Percentiles rank a stretch among this genome's conserved stretches.
Evolutionary conservation across 2,329 filamentous ascomycete species (phyloP).

Genomic region (Neonectria sp.): DNA sequence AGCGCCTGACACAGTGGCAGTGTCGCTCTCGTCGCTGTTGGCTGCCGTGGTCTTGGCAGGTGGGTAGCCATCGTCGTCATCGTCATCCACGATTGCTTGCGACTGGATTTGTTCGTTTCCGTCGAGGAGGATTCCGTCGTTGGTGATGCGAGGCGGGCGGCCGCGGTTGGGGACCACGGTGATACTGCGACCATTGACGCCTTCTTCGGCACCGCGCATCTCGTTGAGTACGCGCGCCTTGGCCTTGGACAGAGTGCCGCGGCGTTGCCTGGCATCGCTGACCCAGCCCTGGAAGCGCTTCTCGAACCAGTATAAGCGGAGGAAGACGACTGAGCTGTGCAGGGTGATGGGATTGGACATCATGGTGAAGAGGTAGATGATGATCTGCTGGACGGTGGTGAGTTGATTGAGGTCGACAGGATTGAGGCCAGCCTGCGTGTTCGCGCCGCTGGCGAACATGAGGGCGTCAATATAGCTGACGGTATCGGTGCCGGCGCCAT

Average conservation of each 20-base stretch:
- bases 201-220: conserved; percentile 67
- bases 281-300: conserved; percentile 92
- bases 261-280: conserved; percentile 76
- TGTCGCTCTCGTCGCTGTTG: conserved; percentile 58
- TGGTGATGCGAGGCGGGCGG: conserved; percentile 70
- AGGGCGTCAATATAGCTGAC: conserved; percentile 89
- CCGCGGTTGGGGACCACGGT: conserved; percentile 74
- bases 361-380: conserved; percentile 80
- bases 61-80: conserved; percentile 52
- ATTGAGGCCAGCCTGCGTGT: conserved; percentile 95
- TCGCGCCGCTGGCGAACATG: conserved; percentile 87
- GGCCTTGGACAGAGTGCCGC: conserved; percentile 76
- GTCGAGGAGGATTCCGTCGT: conserved; percentile 71
- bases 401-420: conserved; percentile 79
- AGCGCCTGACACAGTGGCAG: conserved; percentile 49
- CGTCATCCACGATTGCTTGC: conserved; percentile 45
- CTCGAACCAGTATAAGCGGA: conserved; percentile 98
- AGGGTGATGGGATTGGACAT: conserved; percentile 88
- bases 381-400: conserved; percentile 80
- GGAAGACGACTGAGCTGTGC: conserved; percentile 88
- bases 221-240: conserved; percentile 65
- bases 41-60: conserved; percentile 38
- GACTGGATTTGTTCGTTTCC: conserved; percentile 42
- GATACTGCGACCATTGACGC: conserved; percentile 77
- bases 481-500: conserved; percentile 68